Conservation (phyloP, 208 protist species). For the Trypanosoma mega region DNA sequence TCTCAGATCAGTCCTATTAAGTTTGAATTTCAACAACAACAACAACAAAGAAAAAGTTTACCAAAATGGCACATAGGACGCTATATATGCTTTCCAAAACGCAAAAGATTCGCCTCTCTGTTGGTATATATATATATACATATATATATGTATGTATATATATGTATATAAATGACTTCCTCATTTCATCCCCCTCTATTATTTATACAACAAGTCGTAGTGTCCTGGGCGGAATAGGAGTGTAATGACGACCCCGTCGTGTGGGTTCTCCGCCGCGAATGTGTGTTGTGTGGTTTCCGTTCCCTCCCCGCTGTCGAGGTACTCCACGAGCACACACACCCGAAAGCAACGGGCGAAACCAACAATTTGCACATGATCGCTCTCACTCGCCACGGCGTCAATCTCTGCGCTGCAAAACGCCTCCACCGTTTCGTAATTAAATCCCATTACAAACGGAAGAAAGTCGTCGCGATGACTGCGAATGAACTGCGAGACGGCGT, state of each 20-base stretch:
- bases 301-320: constrained; percentile 50
- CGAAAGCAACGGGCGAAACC: constrained; percentile 66
- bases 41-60: too few relatives aligned
- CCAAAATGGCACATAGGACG: too few relatives aligned
- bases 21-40: too few relatives aligned
- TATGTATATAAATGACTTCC: neutral
- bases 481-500: constrained; percentile 72
- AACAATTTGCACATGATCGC: constrained; percentile 79
- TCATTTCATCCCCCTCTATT: neutral
- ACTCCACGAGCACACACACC: constrained; percentile 49
- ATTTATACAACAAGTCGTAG: constrained; percentile 41
- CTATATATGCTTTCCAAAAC: too few relatives aligned
- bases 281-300: constrained; percentile 27
- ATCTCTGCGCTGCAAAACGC: constrained; percentile 74
- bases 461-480: constrained; percentile 56
- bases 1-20: too few relatives aligned
- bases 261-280: constrained; percentile 5
- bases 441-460: constrained; percentile 70
- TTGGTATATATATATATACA: neutral
- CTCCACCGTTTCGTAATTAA: constrained; percentile 53
- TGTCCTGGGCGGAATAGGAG: constrained; percentile 80
- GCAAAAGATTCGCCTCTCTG: too few relatives aligned
- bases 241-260: constrained; percentile 11
- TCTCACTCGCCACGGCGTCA: constrained; percentile 73
- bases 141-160: constrained; percentile 14